A percentile compares a stretch with the other conserved stretches of the same genome.
These are phyloP conservation scores for Suillus tomentosus DNA, from an alignment of 768 basidiomycete species.

Conservation along the genomic window DNA sequence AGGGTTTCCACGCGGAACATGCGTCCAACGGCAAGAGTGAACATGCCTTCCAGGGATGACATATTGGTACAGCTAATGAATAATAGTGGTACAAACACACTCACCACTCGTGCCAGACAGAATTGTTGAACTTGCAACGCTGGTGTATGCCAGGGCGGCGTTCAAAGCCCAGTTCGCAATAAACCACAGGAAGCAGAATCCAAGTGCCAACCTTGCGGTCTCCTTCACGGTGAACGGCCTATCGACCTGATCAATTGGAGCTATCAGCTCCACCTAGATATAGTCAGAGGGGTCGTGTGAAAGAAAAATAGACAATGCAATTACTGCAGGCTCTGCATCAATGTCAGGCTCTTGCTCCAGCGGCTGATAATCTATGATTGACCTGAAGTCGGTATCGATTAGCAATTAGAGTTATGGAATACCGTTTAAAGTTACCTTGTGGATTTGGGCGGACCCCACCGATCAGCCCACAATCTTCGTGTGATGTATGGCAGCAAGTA, in stretches of 20 bases:
- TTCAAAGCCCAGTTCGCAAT: constrained; percentile 92
- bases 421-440: constrained; percentile 15
- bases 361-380: constrained; percentile 27
- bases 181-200: constrained; percentile 92
- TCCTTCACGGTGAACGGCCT: constrained; percentile 60
- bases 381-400: constrained; percentile 4
- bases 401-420: not conserved
- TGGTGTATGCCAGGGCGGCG: constrained; percentile 81
- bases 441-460: constrained; percentile 8
- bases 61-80: not conserved
- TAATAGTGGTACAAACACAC: constrained; percentile 23
- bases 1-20: constrained; percentile 81
- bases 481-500: constrained; percentile 72
- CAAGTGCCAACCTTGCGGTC: constrained; percentile 75
- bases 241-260: constrained; percentile 19
- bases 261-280: not conserved
- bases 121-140: constrained; percentile 92
- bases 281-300: not conserved
- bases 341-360: constrained; percentile 19
- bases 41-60: constrained; percentile 66
- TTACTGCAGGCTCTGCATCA: constrained; percentile 23
- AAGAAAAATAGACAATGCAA: not conserved
- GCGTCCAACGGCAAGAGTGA: constrained; percentile 84
- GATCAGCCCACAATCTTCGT: constrained; percentile 28
- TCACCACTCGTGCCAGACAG: constrained; percentile 87